A percentile compares a stretch with the other conserved stretches of the same genome.
These are phyloP conservation scores for Boletus tomentosulus DNA, from an alignment of 768 basidiomycete species.

Conservation along the genomic window DNA sequence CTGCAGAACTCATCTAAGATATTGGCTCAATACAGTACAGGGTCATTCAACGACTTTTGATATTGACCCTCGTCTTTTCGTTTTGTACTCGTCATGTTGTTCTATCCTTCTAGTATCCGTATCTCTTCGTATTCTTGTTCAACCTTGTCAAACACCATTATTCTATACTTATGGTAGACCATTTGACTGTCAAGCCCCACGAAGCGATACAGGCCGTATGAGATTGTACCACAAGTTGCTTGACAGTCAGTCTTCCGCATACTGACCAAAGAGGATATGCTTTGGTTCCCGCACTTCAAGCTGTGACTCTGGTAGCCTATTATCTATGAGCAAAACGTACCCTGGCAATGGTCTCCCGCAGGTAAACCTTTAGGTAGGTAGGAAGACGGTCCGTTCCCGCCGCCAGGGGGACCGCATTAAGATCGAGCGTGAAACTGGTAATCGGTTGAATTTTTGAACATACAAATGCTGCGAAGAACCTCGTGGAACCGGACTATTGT, in stretches of 20 bases:
- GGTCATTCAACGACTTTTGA: conserved; percentile 5
- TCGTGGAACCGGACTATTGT: conserved; percentile 10
- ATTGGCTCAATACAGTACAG: neutral
- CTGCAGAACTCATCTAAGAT: conserved; percentile 87
- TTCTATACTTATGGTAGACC: neutral
- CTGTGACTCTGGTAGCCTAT: neutral
- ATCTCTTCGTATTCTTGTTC: conserved; percentile 5
- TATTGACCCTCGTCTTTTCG: conserved; percentile 4
- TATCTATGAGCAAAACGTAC: neutral
- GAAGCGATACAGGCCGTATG: neutral
- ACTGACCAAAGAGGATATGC: neutral
- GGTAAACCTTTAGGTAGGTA: no score
- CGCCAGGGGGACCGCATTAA: neutral
- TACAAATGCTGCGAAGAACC: conserved; percentile 1
- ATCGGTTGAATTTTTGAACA: conserved; percentile 6
- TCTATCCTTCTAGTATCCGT: conserved; percentile 10
- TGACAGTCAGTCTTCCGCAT: neutral
- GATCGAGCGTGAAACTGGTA: neutral
- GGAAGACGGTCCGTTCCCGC: neutral
- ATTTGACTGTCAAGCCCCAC: neutral
- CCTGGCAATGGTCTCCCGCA: neutral
- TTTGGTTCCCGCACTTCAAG: neutral
- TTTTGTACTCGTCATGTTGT: conserved; percentile 16
- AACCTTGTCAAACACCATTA: conserved; percentile 1
- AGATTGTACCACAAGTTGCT: neutral